Evolutionary conservation across 495 filamentous ascomycete species (phyloP), one percentile per base, ranked within the genome.

Genomic region (Penicillium verhagenii): DNA sequence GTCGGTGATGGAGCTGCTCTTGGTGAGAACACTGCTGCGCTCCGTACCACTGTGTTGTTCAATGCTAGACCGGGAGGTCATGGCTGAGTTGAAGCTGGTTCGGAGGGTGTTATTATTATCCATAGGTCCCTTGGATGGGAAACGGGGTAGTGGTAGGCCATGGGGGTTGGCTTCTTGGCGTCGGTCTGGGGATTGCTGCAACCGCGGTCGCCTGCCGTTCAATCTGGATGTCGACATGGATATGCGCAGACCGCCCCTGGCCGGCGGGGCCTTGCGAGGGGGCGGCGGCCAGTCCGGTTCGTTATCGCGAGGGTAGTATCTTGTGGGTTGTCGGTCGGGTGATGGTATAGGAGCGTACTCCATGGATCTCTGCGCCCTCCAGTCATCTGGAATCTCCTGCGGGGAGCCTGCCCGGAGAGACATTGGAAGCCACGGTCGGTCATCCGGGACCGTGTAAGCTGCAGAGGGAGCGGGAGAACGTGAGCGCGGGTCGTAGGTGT

Each of bases 21-120:
- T 91, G 0, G 91, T 93, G 51, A 87, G 59, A 23, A 96, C 79
- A 66, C 90, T 95, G 64, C 89, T 93, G 29, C 89, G 79, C 61
- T 93, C 90, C 1, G 91, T 94, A 14, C 79, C 83, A 24, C 82
- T 80, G 1, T 81, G 79, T 9, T 86, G 87, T 31, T 89, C 76
- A 28, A 81, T 83, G 45, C 87, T 90, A 1, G 89, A 92, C 18
- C 78, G 75, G 11, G 86, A 87, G 6, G 85, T 88, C 65, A 83
- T 67, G 59, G 76, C 77, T 64, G 90, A 92, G 45, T 88, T 85
- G 60, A 86, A 81, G 61, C 89, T 92, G 0, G 85, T 84, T 16
- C 90, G 81, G 9, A 85, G 72, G 47, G 84, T 82, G 29, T 86
- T 82, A 55, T 86, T 82, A 55, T 80, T 68, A 25, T 73, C 68